These are phyloP conservation scores for Echinochloa phyllopogon DNA, from an alignment of 176 grass and related monocot species.

Conservation along the genomic window DNA sequence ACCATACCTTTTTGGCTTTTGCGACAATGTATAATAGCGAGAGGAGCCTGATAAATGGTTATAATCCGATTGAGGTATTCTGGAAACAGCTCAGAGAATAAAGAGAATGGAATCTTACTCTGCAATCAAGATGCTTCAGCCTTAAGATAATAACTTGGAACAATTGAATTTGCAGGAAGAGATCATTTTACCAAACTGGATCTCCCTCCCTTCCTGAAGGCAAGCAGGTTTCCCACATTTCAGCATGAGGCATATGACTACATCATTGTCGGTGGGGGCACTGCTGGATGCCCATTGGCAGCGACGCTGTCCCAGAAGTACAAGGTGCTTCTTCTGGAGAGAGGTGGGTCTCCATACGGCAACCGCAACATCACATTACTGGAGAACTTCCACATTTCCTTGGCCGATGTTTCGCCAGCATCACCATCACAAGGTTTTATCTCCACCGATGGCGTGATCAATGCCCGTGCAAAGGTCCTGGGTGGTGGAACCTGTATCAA, in stretches of 20 bases:
- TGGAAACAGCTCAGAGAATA: constrained; percentile 10
- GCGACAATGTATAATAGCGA: constrained; percentile 5
- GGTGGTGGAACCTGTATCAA: constrained; percentile 93
- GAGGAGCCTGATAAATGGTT: constrained; percentile 34
- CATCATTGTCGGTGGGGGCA: constrained; percentile 88
- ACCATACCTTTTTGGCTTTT: neutral
- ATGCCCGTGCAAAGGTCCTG: constrained; percentile 74
- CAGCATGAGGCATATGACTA: constrained; percentile 65
- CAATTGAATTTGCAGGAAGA: constrained; percentile 62
- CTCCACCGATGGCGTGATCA: constrained; percentile 95
- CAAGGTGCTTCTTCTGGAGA: constrained; percentile 80
- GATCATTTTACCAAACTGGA: constrained; percentile 30
- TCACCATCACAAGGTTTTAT: constrained; percentile 81
- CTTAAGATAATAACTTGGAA: constrained; percentile 20
- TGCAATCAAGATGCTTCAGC: constrained; percentile 8
- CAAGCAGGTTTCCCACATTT: constrained; percentile 64
- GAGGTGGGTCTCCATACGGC: constrained; percentile 85
- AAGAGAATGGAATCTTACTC: constrained; percentile 5
- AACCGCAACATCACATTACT: constrained; percentile 85
- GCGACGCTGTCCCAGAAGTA: constrained; percentile 82
- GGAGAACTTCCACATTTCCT: constrained; percentile 90
- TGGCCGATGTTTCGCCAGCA: constrained; percentile 58
- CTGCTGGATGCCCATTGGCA: constrained; percentile 83
- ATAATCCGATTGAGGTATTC: neutral
- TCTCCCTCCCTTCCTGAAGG: constrained; percentile 60